Percentiles rank a stretch among this genome's conserved stretches.
These are phyloP conservation scores for Coriolopsis trogii DNA, from an alignment of 1,284 basidiomycete genomes.

Conservation along the genomic window DNA sequence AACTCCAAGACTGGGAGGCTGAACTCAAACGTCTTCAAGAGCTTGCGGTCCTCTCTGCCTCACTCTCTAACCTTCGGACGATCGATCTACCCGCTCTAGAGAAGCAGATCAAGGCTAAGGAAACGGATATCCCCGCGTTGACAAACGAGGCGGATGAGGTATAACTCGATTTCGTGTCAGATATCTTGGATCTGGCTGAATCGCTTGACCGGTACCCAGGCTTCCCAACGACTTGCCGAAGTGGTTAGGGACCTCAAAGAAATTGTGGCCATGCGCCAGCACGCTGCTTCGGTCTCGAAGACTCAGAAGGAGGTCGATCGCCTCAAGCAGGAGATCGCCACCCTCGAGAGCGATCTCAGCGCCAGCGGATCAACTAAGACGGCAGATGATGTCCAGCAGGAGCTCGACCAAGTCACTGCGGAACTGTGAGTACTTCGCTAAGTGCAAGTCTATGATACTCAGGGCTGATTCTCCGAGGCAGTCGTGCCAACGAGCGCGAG, in stretches of 20 bases:
- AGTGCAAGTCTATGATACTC: not conserved
- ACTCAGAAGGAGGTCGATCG: slow-evolving; percentile 68
- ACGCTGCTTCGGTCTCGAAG: slow-evolving; percentile 64
- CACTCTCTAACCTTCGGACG: slow-evolving; percentile 54
- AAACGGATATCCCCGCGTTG: slow-evolving; percentile 53
- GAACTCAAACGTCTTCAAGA: slow-evolving; percentile 62
- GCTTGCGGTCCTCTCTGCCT: slow-evolving; percentile 56
- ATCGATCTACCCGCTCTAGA: slow-evolving; percentile 73
- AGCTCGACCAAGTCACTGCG: slow-evolving; percentile 63
- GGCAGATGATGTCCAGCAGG: slow-evolving; percentile 80
- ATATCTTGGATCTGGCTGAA: not conserved
- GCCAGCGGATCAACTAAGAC: slow-evolving; percentile 80
- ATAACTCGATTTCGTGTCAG: not conserved
- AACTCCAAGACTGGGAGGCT: slow-evolving; percentile 63
- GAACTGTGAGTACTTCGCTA: slow-evolving; percentile 60
- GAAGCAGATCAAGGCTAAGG: slow-evolving; percentile 60
- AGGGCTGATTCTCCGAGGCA: slow-evolving; percentile 32
- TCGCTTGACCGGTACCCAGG: slow-evolving; percentile 36
- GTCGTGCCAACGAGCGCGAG: slow-evolving; percentile 74
- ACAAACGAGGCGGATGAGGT: slow-evolving; percentile 63
- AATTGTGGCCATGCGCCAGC: slow-evolving; percentile 64
- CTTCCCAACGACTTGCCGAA: slow-evolving; percentile 46
- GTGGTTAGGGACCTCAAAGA: slow-evolving; percentile 64
- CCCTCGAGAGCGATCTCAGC: slow-evolving; percentile 71
- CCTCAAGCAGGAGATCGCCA: slow-evolving; percentile 64